phyloP scores from a whole-genome alignment of 2,329 filamentous ascomycete genomes.

The Colletotrichum falcatum region DNA sequence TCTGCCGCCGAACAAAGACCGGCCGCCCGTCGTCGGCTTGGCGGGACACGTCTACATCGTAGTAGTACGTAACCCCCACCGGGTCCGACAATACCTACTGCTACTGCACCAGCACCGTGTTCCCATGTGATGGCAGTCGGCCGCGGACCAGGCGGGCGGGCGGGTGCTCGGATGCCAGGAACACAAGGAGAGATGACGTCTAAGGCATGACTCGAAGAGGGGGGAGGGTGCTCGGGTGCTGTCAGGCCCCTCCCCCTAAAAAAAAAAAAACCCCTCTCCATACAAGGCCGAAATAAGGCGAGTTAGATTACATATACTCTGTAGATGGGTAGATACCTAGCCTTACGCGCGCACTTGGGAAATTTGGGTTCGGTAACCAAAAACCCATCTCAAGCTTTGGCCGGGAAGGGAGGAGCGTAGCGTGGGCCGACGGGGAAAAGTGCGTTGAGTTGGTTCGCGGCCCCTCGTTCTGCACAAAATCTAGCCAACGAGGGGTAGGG shows the following conservation, averaged over 20 bases:
- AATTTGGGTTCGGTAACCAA: conserved; percentile 18
- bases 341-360: conserved; percentile 17
- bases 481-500: background rate
- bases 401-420: background rate
- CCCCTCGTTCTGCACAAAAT: background rate
- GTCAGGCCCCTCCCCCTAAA: background rate
- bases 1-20: background rate
- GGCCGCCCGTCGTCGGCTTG: background rate
- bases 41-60: too few relatives aligned
- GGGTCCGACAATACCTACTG: too few relatives aligned
- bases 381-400: conserved; percentile 4
- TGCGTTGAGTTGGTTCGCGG: background rate
- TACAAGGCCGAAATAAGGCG: background rate
- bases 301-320: background rate
- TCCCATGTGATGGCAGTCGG: conserved; percentile 1
- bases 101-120: background rate
- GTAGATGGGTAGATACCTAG: too few relatives aligned
- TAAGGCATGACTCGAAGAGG: conserved; percentile 11
- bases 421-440: background rate
- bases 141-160: background rate
- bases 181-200: conserved; percentile 28
- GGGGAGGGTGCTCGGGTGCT: conserved; percentile 7
- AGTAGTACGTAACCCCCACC: too few relatives aligned
- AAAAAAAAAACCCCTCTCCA: conserved; percentile 11
- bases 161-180: conserved; percentile 14